These are phyloP conservation scores for Prunus padus DNA, from an alignment of 306 rosid species.

Conservation along the genomic window DNA sequence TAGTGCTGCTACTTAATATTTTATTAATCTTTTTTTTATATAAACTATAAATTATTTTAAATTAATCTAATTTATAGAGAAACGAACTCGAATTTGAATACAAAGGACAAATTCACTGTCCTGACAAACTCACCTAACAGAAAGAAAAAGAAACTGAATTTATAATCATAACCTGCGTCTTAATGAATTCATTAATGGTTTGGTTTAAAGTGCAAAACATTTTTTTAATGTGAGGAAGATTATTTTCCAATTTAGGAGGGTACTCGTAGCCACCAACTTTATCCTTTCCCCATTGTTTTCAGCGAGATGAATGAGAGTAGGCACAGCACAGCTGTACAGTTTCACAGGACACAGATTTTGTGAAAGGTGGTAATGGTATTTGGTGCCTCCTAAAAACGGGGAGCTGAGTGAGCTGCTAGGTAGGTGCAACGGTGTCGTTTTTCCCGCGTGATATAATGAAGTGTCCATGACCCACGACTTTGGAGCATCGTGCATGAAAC, in stretches of 20 bases:
- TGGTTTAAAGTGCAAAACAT: neutral
- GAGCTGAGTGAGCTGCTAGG: neutral
- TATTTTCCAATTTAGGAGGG: neutral
- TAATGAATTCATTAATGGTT: neutral
- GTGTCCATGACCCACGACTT: neutral
- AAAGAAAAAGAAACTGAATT: neutral
- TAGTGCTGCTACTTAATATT: too few species aligned
- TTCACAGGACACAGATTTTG: neutral
- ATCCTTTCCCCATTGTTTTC: neutral
- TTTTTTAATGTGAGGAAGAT: neutral
- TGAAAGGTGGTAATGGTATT: neutral
- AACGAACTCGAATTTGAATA: rapidly evolving
- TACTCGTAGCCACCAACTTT: neutral
- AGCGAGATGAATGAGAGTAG: neutral
- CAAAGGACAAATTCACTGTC: too few species aligned
- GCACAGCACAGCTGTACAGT: too few species aligned
- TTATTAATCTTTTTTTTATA: too few species aligned
- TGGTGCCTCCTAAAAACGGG: neutral
- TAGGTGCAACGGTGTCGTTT: neutral
- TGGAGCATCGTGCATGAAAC: neutral
- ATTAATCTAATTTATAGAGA: too few species aligned
- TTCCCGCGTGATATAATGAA: neutral
- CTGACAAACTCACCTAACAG: too few species aligned
- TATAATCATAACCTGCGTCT: neutral
- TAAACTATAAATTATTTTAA: too few species aligned